Conservation (phyloP, 2,329 filamentous ascomycete species). For the Aotearoamyces nothofagi region DNA sequence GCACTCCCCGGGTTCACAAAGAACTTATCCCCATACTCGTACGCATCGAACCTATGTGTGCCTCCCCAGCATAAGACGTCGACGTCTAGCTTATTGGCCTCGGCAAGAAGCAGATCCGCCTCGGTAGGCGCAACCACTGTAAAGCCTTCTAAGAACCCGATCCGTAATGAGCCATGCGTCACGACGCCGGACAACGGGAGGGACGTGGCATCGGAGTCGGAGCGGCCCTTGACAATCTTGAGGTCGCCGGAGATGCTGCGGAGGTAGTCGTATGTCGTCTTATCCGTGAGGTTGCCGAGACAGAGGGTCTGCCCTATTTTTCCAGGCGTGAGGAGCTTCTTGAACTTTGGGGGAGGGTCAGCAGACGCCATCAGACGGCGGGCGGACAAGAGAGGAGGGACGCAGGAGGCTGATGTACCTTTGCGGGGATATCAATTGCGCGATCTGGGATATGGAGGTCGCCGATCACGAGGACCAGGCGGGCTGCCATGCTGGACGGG, state of each 20-base stretch:
- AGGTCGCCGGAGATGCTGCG: slow-evolving; percentile 59
- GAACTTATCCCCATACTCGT: slow-evolving; percentile 62
- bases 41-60: slow-evolving; percentile 54
- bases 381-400: no score
- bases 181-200: slow-evolving; percentile 51
- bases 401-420: no score
- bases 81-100: slow-evolving; percentile 53
- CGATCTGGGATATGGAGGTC: slow-evolving; percentile 90
- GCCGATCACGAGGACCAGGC: slow-evolving; percentile 81
- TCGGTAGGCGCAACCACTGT: slow-evolving; percentile 48
- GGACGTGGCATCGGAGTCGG: slow-evolving; percentile 50
- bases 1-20: slow-evolving; percentile 56
- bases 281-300: slow-evolving; percentile 67
- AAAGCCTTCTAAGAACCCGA: slow-evolving; percentile 55
- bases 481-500: slow-evolving; percentile 58
- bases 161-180: slow-evolving; percentile 47
- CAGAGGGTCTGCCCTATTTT: slow-evolving; percentile 75
- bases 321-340: slow-evolving; percentile 68
- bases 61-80: slow-evolving; percentile 56
- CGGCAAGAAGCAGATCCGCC: slow-evolving; percentile 49
- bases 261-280: slow-evolving; percentile 67
- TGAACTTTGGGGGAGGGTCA: slow-evolving; percentile 65
- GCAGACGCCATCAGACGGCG: no score
- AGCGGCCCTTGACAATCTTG: slow-evolving; percentile 53
- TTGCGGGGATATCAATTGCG: slow-evolving; percentile 78